These are phyloP conservation scores for Fraxinus ornus DNA, from an alignment of 305 asterid genomes.

Conservation along the genomic window DNA sequence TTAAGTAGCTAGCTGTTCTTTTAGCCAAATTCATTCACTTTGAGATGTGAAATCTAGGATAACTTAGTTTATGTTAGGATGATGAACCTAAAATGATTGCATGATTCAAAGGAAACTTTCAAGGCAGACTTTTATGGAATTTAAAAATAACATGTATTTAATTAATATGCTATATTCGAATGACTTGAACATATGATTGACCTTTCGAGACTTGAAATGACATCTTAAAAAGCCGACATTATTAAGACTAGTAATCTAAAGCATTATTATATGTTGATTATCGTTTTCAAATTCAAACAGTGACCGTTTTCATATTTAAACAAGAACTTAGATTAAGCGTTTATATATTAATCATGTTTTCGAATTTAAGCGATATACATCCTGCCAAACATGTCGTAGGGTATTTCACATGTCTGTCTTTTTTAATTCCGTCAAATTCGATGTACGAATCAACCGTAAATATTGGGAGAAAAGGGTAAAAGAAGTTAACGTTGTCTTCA, in stretches of 20 bases:
- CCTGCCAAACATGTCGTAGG: too few relatives aligned
- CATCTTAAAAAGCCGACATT: not conserved
- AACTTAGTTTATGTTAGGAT: slow-evolving; percentile 20
- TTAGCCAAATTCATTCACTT: slow-evolving; percentile 14
- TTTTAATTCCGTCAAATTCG: too few relatives aligned
- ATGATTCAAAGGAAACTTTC: not conserved
- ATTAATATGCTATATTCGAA: not conserved
- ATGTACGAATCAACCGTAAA: not conserved
- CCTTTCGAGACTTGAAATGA: too few relatives aligned
- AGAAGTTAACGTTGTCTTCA: not conserved
- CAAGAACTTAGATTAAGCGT: too few relatives aligned
- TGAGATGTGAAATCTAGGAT: slow-evolving; percentile 32
- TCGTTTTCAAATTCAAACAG: too few relatives aligned
- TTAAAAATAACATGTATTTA: not conserved
- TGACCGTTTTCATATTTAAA: too few relatives aligned
- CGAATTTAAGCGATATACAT: not conserved
- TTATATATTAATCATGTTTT: too few relatives aligned
- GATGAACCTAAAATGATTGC: not conserved
- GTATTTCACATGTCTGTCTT: not conserved
- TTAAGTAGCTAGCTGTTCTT: not conserved
- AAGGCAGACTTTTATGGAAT: not conserved
- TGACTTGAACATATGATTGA: not conserved
- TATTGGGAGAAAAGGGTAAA: not conserved
- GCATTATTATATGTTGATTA: too few relatives aligned
- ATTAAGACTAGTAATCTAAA: too few relatives aligned